Percentiles rank a stretch among this genome's conserved stretches.
These are phyloP conservation scores for Trichosanthes truncata DNA, from an alignment of 306 rosid species.

Conservation along the genomic window DNA sequence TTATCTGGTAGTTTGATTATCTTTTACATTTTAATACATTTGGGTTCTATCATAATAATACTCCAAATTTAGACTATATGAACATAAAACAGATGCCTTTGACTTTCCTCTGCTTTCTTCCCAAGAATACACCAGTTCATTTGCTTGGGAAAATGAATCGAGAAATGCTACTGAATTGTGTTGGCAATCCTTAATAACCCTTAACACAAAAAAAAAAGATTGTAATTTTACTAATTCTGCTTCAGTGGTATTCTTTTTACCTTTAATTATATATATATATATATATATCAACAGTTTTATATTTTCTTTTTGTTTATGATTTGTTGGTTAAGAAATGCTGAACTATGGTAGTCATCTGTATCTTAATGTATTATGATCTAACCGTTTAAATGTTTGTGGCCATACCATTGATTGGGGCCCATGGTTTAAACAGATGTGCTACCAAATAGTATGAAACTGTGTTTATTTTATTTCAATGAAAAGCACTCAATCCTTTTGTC, in stretches of 20 bases:
- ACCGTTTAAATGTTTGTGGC: neutral
- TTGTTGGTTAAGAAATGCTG: neutral
- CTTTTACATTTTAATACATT: too few relatives aligned
- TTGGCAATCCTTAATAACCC: neutral
- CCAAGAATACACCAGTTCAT: neutral
- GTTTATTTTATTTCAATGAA: neutral
- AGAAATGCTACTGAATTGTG: neutral
- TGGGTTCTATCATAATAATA: too few relatives aligned
- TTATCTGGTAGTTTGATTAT: too few relatives aligned
- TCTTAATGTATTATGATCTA: neutral
- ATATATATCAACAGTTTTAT: neutral
- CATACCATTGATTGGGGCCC: neutral
- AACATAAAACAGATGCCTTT: neutral
- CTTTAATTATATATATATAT: neutral
- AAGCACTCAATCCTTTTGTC: neutral
- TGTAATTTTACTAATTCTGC: neutral
- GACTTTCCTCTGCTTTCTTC: neutral
- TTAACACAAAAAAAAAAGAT: neutral
- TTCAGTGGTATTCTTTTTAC: neutral
- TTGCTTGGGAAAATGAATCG: neutral
- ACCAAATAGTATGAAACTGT: neutral
- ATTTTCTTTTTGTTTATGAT: neutral
- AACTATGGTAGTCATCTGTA: neutral
- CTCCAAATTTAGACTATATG: neutral
- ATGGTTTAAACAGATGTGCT: neutral